phyloP scores from a whole-genome alignment of 2,329 filamentous ascomycete genomes.

The Monilinia laxa region DNA sequence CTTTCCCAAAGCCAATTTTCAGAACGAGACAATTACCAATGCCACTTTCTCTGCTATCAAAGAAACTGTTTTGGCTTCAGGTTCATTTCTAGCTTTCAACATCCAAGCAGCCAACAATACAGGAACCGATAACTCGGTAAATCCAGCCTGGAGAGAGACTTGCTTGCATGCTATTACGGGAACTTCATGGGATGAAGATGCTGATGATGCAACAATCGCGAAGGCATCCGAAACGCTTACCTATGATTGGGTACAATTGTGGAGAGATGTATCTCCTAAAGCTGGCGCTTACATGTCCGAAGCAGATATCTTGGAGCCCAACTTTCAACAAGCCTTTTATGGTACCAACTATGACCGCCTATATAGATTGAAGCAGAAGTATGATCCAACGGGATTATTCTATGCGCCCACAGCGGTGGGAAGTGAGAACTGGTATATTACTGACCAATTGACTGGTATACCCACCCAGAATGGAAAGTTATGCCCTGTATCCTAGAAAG shows the following conservation, averaged over 20 bases:
- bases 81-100: conserved; percentile 8
- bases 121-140: too few species aligned
- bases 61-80: background rate
- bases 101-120: conserved; percentile 1
- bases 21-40: conserved; percentile 34
- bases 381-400: conserved; percentile 29
- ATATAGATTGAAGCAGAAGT: conserved; percentile 31
- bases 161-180: too few species aligned
- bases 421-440: conserved; percentile 41
- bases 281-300: conserved; percentile 25
- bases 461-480: conserved; percentile 5
- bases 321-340: conserved; percentile 42
- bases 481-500: background rate
- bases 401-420: conserved; percentile 29
- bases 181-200: too few species aligned
- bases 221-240: conserved; percentile 24
- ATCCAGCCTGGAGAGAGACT: too few species aligned
- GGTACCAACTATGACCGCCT: conserved; percentile 36
- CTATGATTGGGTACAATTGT: conserved; percentile 26
- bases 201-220: too few species aligned
- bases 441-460: background rate
- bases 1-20: conserved; percentile 44
- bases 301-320: conserved; percentile 23
- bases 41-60: conserved; percentile 38
- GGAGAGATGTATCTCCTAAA: conserved; percentile 26